These are phyloP conservation scores for Yamadazyma tumulicola DNA, from an alignment of 805 yeast species.

Conservation along the genomic window DNA sequence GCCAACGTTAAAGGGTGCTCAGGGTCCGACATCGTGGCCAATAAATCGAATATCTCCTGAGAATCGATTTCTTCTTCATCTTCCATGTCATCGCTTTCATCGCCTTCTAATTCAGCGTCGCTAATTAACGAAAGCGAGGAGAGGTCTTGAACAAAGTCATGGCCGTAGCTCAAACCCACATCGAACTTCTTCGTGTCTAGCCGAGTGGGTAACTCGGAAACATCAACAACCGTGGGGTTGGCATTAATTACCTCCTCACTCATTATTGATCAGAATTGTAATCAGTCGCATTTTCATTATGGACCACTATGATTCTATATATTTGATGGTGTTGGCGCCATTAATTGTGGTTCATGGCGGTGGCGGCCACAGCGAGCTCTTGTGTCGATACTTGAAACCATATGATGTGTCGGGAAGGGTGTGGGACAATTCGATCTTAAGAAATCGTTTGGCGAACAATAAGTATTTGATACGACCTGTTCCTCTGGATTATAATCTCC, in stretches of 20 bases:
- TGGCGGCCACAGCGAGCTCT: constrained; percentile 1
- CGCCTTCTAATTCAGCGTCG: constrained; percentile 5
- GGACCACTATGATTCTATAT: constrained; percentile 29
- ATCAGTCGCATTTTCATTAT: constrained; percentile 17
- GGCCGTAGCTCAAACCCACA: constrained; percentile 1
- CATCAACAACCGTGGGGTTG: constrained; percentile 81
- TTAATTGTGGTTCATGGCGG: constrained; percentile 16
- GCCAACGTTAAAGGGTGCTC: constrained; percentile 96
- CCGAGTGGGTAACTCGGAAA: constrained; percentile 73
- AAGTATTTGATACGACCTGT: constrained; percentile 24
- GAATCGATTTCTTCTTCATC: constrained; percentile 66
- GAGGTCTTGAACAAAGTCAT: constrained; percentile 16
- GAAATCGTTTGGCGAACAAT: constrained; percentile 30
- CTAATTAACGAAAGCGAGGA: constrained; percentile 20
- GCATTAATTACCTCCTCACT: constrained; percentile 58
- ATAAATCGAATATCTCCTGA: constrained; percentile 86
- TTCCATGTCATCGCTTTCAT: constrained; percentile 11
- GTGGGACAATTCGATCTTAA: constrained; percentile 40
- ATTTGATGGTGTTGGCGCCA: constrained; percentile 36
- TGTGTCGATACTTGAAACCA: neutral
- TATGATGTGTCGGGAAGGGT: constrained; percentile 10
- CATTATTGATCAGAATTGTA: constrained; percentile 9
- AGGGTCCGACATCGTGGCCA: constrained; percentile 88
- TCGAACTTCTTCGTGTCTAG: constrained; percentile 13
- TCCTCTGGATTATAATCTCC: neutral